These are phyloP conservation scores for Lepraria neglecta DNA, from an alignment of 495 filamentous ascomycete genomes.

Conservation along the genomic window DNA sequence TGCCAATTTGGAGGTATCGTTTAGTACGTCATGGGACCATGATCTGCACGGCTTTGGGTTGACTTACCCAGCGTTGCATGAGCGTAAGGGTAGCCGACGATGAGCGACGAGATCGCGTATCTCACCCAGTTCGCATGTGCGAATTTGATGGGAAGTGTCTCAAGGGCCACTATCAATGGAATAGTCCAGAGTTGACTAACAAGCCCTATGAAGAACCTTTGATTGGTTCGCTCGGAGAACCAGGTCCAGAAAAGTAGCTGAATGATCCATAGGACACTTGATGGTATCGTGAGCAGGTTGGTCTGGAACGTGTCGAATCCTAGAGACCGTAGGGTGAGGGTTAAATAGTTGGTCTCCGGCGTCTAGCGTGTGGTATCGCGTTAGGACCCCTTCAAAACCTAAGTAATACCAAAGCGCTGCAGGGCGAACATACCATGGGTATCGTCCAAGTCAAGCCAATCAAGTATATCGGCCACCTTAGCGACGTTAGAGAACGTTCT, in stretches of 20 bases:
- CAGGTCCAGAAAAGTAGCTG: slow-evolving; percentile 49
- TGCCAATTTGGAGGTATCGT: not conserved
- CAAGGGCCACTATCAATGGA: slow-evolving; percentile 49
- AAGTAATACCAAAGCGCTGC: too few species aligned
- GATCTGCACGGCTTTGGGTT: not conserved
- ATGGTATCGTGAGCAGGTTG: slow-evolving; percentile 63
- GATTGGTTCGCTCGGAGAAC: slow-evolving; percentile 53
- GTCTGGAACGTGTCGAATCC: slow-evolving; percentile 62
- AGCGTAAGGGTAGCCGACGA: slow-evolving; percentile 31
- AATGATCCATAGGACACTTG: slow-evolving; percentile 41
- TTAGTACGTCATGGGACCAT: not conserved
- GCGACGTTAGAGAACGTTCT: too few species aligned
- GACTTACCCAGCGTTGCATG: slow-evolving; percentile 31
- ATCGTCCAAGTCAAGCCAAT: slow-evolving; percentile 54
- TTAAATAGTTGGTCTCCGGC: slow-evolving; percentile 47
- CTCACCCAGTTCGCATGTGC: slow-evolving; percentile 9
- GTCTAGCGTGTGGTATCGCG: too few species aligned
- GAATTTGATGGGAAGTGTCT: slow-evolving; percentile 33
- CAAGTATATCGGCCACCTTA: slow-evolving; percentile 58
- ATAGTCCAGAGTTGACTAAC: slow-evolving; percentile 53
- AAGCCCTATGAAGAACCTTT: slow-evolving; percentile 46
- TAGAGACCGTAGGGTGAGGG: slow-evolving; percentile 51
- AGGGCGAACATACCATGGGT: slow-evolving; percentile 41
- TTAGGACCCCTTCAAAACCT: too few species aligned
- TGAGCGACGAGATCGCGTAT: slow-evolving; percentile 20